These are phyloP conservation scores for Posidonia oceanica DNA, from an alignment of 116 monocot genomes.

Conservation along the genomic window DNA sequence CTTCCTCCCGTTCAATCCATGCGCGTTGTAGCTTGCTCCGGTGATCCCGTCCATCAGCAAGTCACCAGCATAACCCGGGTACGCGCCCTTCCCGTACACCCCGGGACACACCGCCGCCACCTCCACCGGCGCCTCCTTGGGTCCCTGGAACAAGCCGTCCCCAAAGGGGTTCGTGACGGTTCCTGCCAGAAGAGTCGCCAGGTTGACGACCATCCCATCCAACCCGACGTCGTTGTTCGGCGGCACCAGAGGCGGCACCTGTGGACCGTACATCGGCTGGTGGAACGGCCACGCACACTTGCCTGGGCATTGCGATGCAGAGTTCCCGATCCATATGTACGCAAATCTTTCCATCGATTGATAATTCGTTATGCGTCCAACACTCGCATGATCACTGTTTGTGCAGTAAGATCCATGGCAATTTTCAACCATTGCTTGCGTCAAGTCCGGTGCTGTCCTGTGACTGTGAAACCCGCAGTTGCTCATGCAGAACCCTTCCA, in stretches of 20 bases:
- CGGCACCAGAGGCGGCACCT: constrained; percentile 14
- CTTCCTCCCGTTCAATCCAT: constrained; percentile 45
- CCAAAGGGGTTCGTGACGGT: constrained; percentile 19
- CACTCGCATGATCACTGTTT: too few relatives aligned
- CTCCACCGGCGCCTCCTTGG: constrained; percentile 18
- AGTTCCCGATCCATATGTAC: constrained; percentile 61
- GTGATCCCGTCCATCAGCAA: constrained; percentile 35
- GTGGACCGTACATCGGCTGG: constrained; percentile 23
- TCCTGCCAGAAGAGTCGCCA: constrained; percentile 12
- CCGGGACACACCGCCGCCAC: constrained; percentile 18
- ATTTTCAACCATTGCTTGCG: not conserved
- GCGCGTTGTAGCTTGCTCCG: constrained; percentile 64
- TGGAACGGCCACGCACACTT: constrained; percentile 26
- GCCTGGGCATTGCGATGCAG: constrained; percentile 46
- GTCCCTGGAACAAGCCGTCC: constrained; percentile 19
- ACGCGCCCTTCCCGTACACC: constrained; percentile 16
- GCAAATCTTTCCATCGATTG: too few relatives aligned
- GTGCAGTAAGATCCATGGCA: too few relatives aligned
- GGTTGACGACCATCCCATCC: constrained; percentile 20
- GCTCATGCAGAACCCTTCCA: constrained; percentile 67
- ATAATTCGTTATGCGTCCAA: too few relatives aligned
- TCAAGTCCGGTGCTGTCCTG: too few relatives aligned
- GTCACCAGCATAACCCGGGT: constrained; percentile 32
- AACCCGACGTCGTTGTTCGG: constrained; percentile 14
- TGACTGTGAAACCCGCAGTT: constrained; percentile 52